Base-by-base conservation (phyloP, 1,284 basidiomycete species). In the Ceratobasidium sp. region DNA sequence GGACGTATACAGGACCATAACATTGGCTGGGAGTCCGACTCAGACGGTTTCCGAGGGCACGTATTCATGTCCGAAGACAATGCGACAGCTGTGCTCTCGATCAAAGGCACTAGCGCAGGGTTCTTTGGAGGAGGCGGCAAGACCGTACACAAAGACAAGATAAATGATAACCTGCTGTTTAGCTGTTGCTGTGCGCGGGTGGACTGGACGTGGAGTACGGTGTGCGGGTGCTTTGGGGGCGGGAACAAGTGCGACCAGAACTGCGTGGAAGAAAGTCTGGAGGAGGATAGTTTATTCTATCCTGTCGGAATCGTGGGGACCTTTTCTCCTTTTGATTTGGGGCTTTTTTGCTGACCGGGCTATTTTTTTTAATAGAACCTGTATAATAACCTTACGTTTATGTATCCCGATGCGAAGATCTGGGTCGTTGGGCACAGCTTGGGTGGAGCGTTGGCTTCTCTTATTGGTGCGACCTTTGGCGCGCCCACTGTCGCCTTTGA, bases 81-180 rank as follows among this genome's bases (percentile, higher is more conserved):
- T 79, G 86, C 87, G 43, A 97, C 94, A 0, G 87, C 98, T 54
- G 88, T 98, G 13, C 86, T 98, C 18, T 89, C 95, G 14, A 92
- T 98, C 85, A 99, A 99, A 82, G 97, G 97, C 47, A 98, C 96
- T 0, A 94, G 94, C 11, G 88, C 94, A 0, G 89, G 88, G 4
- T 76, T 93, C 18, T 86, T 97, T 58, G 92, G 94, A 5, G n/a
- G n/a, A n/a, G 88, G 89, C 6, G 92, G 92, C 0, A 95, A 94
- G 16, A 98, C 97, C 14, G 85, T 87, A 0, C 91, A 89, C 83
- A 96, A 96, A 78, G 96, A 98, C 84, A 98, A 94, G 82, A 81
- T 92, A 62, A 98, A 98, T 81, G 96, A 98, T 82, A 98, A 98
- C 77, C 81, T 99, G n/a, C 83, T 98, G 70, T 99, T 98, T 82